These are phyloP conservation scores for Hymenoscyphus repandus DNA, from an alignment of 2,329 filamentous ascomycete genomes.

Conservation along the genomic window DNA sequence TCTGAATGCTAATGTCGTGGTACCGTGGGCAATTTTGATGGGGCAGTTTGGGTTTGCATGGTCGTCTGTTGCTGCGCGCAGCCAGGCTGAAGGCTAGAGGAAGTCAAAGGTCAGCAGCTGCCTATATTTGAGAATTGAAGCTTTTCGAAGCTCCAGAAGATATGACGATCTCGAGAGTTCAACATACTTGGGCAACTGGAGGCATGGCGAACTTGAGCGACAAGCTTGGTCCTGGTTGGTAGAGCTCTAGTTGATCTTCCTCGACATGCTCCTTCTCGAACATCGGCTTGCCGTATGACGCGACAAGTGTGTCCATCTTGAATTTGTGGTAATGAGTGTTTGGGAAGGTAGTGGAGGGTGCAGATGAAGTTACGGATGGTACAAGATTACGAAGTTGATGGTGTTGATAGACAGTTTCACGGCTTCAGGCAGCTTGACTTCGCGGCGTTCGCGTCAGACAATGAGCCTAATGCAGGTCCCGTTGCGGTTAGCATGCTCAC, in stretches of 20 bases:
- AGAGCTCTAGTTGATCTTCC: conserved; percentile 69
- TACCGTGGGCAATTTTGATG: conserved; percentile 99
- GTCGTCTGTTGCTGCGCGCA: conserved; percentile 96
- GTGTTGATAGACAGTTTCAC: conserved; percentile 14
- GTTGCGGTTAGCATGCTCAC: conserved; percentile 4
- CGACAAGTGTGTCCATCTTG: conserved; percentile 85
- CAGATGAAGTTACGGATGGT: conserved; percentile 8
- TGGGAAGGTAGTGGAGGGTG: conserved; percentile 9
- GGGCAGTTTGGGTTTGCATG: conserved; percentile 93
- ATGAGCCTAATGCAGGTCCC: conserved; percentile 5
- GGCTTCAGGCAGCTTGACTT: conserved; percentile 22
- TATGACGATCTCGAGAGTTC: conserved; percentile 30
- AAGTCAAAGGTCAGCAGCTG: conserved; percentile 14
- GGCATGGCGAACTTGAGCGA: conserved; percentile 94
- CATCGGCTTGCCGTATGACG: conserved; percentile 79
- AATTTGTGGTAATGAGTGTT: conserved; percentile 14
- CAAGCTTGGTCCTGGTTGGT: conserved; percentile 66
- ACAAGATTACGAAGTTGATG: conserved; percentile 18
- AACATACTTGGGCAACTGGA: conserved; percentile 76
- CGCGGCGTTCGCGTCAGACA: conserved; percentile 20
- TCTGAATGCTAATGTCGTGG: conserved; percentile 94
- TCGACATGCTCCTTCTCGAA: conserved; percentile 65
- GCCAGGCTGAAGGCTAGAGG: conserved; percentile 78
- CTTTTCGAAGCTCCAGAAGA: conserved; percentile 9
- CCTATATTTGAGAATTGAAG: neutral